Evolutionary conservation across 305 asterid genomes (phyloP), one percentile per base, ranked within the genome.

Genomic region (Fraxinus velutina): DNA sequence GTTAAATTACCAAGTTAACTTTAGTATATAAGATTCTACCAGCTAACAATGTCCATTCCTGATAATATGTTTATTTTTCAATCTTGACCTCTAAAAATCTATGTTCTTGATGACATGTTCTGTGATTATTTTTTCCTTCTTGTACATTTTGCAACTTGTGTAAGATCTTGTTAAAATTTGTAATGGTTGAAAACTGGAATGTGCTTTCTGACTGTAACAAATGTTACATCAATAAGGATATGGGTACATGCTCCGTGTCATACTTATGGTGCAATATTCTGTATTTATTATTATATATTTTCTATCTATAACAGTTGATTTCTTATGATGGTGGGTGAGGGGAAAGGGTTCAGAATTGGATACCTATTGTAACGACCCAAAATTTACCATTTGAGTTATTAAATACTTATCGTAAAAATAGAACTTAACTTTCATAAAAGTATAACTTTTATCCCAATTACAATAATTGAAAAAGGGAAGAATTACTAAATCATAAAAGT

Each of bases 151-250:
- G 36, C 82, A 37, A 60, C 71, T 37, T 70, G 81, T 71, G 39
- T 50, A 37, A 78, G 13, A n/a, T 74, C 44, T 75, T 74, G 9
- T 29, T 29, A 29, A 60, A 50, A 30, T 33, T 47, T 73, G 36
- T 66, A 44, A 78, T 37, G 83, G 77, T 47, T 44, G n/a, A 27
- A 33, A 74, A 57, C 81, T 24, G 75, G 55, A 66, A n/a, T 77
- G 3, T 27, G 34, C 21, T 68, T 29, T 64, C 36, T 64, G 33
- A 22, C 33, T 64, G 73, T 64, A 64, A 27, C 66, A 9, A 27
- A 29, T 64, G 19, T 64, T 64, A 29, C 15, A 22, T 22, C n/a
- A 64, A 68, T 30, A 68, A 13, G 39, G 74, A 68, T 30, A 29
- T 75, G 81, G 76, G 55, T 55, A 5, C 17, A 72, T 83, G 71